phyloP scores from a whole-genome alignment of 2,329 filamentous ascomycete species.

The Aphanoascus verrucosus region DNA sequence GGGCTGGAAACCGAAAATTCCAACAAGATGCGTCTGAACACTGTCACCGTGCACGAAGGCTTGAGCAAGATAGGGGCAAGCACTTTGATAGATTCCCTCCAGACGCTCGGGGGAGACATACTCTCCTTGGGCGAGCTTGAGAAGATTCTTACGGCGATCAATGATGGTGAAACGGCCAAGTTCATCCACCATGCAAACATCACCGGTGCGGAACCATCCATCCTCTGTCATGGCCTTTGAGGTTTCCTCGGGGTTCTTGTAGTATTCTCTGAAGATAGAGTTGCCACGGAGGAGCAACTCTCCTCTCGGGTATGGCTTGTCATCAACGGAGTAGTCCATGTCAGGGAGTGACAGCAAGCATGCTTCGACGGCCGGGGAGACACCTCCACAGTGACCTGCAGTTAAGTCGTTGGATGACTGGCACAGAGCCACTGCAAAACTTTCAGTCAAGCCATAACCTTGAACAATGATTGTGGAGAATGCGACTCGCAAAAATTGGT shows the following conservation, averaged over 20 bases:
- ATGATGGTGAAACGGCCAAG: slow-evolving; percentile 84
- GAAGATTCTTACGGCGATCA: slow-evolving; percentile 97
- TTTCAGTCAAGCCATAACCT: slow-evolving; percentile 90
- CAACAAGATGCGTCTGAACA: slow-evolving; percentile 70
- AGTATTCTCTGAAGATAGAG: slow-evolving; percentile 77
- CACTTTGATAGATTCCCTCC: slow-evolving; percentile 85
- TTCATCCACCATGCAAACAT: slow-evolving; percentile 77
- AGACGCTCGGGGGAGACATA: slow-evolving; percentile 96
- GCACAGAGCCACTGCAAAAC: slow-evolving; percentile 64
- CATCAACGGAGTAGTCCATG: slow-evolving; percentile 80
- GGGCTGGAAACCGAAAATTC: slow-evolving; percentile 77
- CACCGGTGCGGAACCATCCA: slow-evolving; percentile 95
- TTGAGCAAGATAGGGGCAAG: slow-evolving; percentile 63
- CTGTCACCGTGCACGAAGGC: slow-evolving; percentile 88
- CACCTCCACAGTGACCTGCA: slow-evolving; percentile 69
- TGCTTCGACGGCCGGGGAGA: slow-evolving; percentile 57
- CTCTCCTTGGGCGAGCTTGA: slow-evolving; percentile 95
- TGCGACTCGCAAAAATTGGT: slow-evolving; percentile 76
- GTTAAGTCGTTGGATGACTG: slow-evolving; percentile 63
- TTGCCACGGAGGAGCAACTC: slow-evolving; percentile 76
- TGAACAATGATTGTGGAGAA: slow-evolving; percentile 71
- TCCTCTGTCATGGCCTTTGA: slow-evolving; percentile 69
- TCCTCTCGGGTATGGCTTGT: slow-evolving; percentile 81
- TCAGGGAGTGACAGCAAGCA: slow-evolving; percentile 83
- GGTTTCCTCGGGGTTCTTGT: slow-evolving; percentile 82